Base-by-base conservation (phyloP, 2,329 filamentous ascomycete genomes). In the Amphichorda felina region DNA sequence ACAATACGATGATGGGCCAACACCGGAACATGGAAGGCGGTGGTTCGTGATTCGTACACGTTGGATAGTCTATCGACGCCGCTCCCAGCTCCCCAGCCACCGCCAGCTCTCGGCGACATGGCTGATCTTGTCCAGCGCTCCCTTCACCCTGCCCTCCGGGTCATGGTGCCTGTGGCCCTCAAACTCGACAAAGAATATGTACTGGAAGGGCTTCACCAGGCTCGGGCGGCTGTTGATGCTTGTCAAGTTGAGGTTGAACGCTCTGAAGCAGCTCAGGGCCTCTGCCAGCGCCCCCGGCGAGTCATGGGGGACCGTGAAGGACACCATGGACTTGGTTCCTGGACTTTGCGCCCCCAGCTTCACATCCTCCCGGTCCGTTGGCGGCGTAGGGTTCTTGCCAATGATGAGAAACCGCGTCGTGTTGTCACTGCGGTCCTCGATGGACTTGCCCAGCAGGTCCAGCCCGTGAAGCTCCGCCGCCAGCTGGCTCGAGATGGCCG, bases 181-280 rank as follows among this genome's bases (percentile, higher is more conserved):
- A 48, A 94, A 87, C 64, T 96, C 89, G 21, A 95, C 79, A 52
- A 96, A 88, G 61, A 96, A 95, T 26, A 95, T 73, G 60, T 96
- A 96, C 54, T 93, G 79, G 74, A 94, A 96, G 15, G 82, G 75
- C 45, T 65, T 61, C 27, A 71, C 64, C 38, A 82, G 71, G 48
- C 83, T 87, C 5, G 89, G 89, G 43, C 89, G 63, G 44, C 83
- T 87, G 53, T 87, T 88, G 56, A 96, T 94, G 54, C 81, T 89
- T 21, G 88, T 95, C 45, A 96, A 62, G 53, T 95, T 94, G 38
- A 95, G 66, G 5, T 70, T 69, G 45, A 74, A 69, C 7, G 63
- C 64, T 43, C 78, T 77, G 60, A 96, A 96, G 38, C 85, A 83
- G 34, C 79, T 71, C 39, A 96, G 64, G 21, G 80, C 82, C 46